These are phyloP conservation scores for Lavandula angustifolia DNA, from an alignment of 257 asterid species.

Conservation along the genomic window DNA sequence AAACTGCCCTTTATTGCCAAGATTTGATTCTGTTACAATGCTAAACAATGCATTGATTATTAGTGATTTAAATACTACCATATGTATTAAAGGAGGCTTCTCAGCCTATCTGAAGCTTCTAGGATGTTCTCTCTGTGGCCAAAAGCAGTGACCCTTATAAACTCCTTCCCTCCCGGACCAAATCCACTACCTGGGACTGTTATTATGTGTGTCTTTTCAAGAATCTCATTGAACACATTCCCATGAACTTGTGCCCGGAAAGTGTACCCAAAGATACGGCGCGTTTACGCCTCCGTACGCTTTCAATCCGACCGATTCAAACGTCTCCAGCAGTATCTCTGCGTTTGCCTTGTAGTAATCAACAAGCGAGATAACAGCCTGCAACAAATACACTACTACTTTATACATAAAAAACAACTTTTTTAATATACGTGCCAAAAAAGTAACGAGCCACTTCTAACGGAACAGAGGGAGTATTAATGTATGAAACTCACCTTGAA, in stretches of 20 bases:
- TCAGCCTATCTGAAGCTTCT: slow-evolving; percentile 76
- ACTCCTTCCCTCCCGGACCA: slow-evolving; percentile 91
- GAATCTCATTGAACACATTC: slow-evolving; percentile 74
- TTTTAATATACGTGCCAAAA: too few species aligned
- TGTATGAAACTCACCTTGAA: slow-evolving; percentile 48
- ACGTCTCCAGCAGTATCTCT: slow-evolving; percentile 65
- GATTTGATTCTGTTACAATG: not conserved
- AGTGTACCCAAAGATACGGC: slow-evolving; percentile 90
- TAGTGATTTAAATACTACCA: not conserved
- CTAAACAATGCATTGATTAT: not conserved
- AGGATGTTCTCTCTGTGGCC: slow-evolving; percentile 66
- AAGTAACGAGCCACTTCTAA: too few species aligned
- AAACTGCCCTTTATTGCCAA: slow-evolving; percentile 1
- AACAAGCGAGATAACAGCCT: slow-evolving; percentile 54
- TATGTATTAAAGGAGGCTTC: slow-evolving; percentile 37
- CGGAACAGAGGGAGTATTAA: not conserved
- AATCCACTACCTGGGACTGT: slow-evolving; percentile 92
- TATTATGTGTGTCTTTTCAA: slow-evolving; percentile 70
- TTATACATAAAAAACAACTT: too few species aligned
- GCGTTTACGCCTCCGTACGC: slow-evolving; percentile 84
- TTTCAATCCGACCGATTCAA: slow-evolving; percentile 56
- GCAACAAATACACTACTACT: slow-evolving; percentile 19
- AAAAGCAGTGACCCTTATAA: slow-evolving; percentile 74
- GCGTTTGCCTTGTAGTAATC: slow-evolving; percentile 77
- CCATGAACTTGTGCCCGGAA: slow-evolving; percentile 85